Evolutionary conservation across 2,329 filamentous ascomycete genomes (phyloP), one percentile per base, ranked within the genome.

Genomic region (Aspergillus quadrilineatus): DNA sequence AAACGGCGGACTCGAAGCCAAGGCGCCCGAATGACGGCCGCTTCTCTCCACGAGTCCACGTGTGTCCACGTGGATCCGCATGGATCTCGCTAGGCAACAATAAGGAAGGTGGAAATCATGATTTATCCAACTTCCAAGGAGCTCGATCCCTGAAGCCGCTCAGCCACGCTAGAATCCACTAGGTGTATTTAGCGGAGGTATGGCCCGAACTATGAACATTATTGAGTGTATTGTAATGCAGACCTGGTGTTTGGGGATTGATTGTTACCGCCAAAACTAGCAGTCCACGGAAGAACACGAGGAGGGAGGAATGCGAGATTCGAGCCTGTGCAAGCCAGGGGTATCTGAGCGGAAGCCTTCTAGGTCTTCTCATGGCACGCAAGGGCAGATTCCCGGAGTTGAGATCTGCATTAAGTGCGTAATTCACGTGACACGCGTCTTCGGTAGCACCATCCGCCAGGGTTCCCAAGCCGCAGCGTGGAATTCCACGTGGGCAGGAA

Each of bases 11-110:
- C 42, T 15, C 15, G 7, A 36, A 42, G 54, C 50, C 50, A 59
- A 59, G 57, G 49, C 57, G 49, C 57, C 53, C 53, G 57, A 59
- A 53, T 41, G 50, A 54, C 51, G 48, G 54, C 53, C 56, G 46
- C 50, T 62, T 63, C 61, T 62, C 61, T 64, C 69, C 34, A 72
- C 69, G 69, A 71, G 69, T 61, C 69, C 34, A 72, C 69, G 69
- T 72, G 69, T 61, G 61, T 62, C 61, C 69, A 72, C 69, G 69
- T 72, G 69, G 66, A 62, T 65, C 67, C 57, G 65, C 68, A 69
- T 69, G 65, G 62, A 63, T 66, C 66, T 63, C 60, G 60, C 53
- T 62, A 61, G 51, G 58, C 64, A 67, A 52, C 60, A 64, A 61
- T 58, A 69, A 60, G 67, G 67, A 68, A 63, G 56, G 65, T 67